Conservation (phyloP, 2,329 filamentous ascomycete species). For the Paraconiothyrium brasiliense region DNA sequence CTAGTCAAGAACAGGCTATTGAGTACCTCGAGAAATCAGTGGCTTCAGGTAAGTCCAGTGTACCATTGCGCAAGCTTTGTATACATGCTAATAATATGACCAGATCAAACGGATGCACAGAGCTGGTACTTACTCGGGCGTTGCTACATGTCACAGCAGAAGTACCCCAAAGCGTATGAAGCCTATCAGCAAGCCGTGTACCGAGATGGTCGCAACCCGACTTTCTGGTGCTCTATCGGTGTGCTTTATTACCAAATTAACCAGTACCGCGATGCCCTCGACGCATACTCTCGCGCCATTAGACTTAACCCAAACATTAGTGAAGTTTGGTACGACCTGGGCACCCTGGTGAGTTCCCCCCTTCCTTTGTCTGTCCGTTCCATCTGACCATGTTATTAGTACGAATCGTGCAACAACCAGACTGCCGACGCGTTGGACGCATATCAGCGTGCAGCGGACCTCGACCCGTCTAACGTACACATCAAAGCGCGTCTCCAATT, state of each 20-base stretch:
- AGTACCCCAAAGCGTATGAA: constrained; percentile 98
- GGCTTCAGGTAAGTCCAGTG: constrained; percentile 73
- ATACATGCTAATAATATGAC: constrained; percentile 27
- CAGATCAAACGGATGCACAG: constrained; percentile 93
- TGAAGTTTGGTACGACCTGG: constrained; percentile 98
- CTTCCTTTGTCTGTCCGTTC: constrained; percentile 6
- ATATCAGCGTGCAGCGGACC: constrained; percentile 91
- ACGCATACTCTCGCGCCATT: constrained; percentile 97
- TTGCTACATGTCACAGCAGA: constrained; percentile 99
- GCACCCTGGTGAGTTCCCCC: constrained; percentile 79
- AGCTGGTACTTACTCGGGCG: constrained; percentile 98
- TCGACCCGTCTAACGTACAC: constrained; percentile 91
- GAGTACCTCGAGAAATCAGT: constrained; percentile 98
- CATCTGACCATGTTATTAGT: constrained; percentile 62
- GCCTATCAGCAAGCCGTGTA: constrained; percentile 99
- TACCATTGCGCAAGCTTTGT: constrained; percentile 20
- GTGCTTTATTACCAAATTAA: constrained; percentile 99
- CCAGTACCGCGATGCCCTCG: constrained; percentile 96
- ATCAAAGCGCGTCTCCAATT: constrained; percentile 95
- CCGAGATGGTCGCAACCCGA: constrained; percentile 95
- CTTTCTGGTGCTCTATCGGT: constrained; percentile 99
- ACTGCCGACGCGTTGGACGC: constrained; percentile 95
- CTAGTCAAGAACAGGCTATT: constrained; percentile 94
- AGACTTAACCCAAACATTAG: constrained; percentile 97
- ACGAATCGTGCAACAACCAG: constrained; percentile 99